Percentiles rank a stretch among this genome's conserved stretches.
Evolutionary conservation across 169 alveolate genomes (phyloP).

Genomic region (Theileria equi): DNA sequence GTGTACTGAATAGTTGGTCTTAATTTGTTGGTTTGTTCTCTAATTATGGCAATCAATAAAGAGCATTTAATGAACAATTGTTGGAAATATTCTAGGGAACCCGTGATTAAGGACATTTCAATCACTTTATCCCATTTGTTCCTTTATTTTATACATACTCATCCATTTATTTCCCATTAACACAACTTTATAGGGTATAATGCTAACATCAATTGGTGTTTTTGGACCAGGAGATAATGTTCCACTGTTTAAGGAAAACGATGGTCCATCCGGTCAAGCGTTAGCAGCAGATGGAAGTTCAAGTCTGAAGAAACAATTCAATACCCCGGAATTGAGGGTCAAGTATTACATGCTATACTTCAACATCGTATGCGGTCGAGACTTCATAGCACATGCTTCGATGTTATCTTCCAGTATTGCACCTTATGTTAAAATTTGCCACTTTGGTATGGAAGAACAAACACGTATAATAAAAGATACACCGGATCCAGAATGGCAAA

Average conservation of each 20-base stretch:
- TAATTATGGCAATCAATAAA: too few species aligned
- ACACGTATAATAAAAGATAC: slow-evolving; percentile 75
- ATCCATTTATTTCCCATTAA: neutral
- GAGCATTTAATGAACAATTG: too few species aligned
- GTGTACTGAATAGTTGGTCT: too few species aligned
- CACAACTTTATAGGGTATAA: slow-evolving; percentile 54
- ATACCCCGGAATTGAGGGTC: slow-evolving; percentile 34
- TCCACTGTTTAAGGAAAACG: slow-evolving; percentile 77
- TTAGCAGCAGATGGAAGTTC: slow-evolving; percentile 4
- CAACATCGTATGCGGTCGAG: slow-evolving; percentile 71
- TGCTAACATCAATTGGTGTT: slow-evolving; percentile 77
- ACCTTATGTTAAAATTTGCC: slow-evolving; percentile 80
- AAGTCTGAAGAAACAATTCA: slow-evolving; percentile 4
- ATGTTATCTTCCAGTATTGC: slow-evolving; percentile 50
- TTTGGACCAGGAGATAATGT: slow-evolving; percentile 84
- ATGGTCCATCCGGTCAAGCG: slow-evolving; percentile 30
- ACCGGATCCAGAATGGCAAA: slow-evolving; percentile 82
- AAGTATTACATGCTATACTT: slow-evolving; percentile 47
- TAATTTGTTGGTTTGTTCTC: too few species aligned
- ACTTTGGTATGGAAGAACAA: slow-evolving; percentile 74
- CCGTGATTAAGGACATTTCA: too few species aligned
- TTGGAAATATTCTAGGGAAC: too few species aligned
- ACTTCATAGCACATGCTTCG: slow-evolving; percentile 51
- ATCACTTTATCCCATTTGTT: too few species aligned
- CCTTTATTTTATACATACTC: too few species aligned